Evolutionary conservation across 148 eudicot genomes (phyloP).

Genomic region (Cornus suecica): DNA sequence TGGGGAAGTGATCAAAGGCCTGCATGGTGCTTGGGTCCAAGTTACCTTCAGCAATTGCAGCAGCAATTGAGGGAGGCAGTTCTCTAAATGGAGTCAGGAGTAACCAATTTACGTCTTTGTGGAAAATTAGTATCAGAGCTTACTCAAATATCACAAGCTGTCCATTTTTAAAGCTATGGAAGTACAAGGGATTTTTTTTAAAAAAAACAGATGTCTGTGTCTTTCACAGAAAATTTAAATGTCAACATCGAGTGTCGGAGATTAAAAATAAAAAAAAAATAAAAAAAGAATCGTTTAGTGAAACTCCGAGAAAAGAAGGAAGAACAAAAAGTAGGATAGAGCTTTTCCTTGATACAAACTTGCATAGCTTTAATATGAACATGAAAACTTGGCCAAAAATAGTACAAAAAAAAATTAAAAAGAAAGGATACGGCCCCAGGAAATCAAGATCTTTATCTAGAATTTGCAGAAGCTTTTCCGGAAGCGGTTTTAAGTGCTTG

Average conservation of each 20-base stretch:
- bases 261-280: background rate
- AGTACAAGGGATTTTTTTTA: background rate
- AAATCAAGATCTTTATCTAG: conserved; percentile 56
- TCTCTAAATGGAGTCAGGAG: conserved; percentile 45
- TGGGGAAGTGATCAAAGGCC: conserved; percentile 46
- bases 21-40: conserved; percentile 71
- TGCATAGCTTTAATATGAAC: background rate
- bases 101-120: background rate
- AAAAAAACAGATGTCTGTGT: background rate
- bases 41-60: conserved; percentile 68
- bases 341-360: background rate
- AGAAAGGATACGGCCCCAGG: conserved; percentile 79
- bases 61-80: conserved; percentile 51
- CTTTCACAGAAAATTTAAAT: background rate
- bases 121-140: background rate
- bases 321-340: background rate
- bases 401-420: background rate
- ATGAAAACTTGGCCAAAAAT: background rate
- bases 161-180: background rate
- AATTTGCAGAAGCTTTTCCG: conserved; percentile 42
- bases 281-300: background rate
- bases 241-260: background rate
- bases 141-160: background rate
- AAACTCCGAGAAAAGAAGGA: background rate
- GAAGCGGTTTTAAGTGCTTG: conserved; percentile 56